A percentile compares a stretch with the other conserved stretches of the same genome.
These are phyloP conservation scores for Elongisporangium prolatum DNA, from an alignment of 352 stramenopile genomes.

Conservation along the genomic window DNA sequence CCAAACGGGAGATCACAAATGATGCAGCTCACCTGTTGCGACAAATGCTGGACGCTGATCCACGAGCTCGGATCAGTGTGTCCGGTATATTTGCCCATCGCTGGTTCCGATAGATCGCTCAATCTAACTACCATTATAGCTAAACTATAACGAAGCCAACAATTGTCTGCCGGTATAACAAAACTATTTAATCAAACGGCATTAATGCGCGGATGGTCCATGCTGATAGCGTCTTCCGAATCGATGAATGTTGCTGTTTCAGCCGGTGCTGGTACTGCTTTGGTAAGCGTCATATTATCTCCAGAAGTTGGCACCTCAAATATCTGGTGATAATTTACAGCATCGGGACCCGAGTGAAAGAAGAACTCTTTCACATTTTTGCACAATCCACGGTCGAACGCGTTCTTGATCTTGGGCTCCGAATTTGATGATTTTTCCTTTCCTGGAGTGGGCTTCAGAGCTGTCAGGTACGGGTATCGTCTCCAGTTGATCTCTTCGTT, in stretches of 20 bases:
- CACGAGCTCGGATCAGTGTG: slow-evolving; percentile 28
- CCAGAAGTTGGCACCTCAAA: slow-evolving; percentile 20
- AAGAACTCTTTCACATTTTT: slow-evolving; percentile 52
- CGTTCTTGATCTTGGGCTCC: slow-evolving; percentile 21
- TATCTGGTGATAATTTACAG: slow-evolving; percentile 36
- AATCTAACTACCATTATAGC: no score
- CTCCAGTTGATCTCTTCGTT: slow-evolving; percentile 86
- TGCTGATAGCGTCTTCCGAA: not conserved
- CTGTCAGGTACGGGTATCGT: slow-evolving; percentile 62
- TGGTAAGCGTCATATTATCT: slow-evolving; percentile 13
- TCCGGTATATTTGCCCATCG: slow-evolving; percentile 19
- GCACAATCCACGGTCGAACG: slow-evolving; percentile 37
- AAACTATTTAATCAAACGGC: slow-evolving; percentile 1
- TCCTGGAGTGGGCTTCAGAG: slow-evolving; percentile 12
- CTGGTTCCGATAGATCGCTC: slow-evolving; percentile 10
- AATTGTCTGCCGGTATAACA: not conserved
- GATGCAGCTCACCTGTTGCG: slow-evolving; percentile 29
- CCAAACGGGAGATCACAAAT: slow-evolving; percentile 17
- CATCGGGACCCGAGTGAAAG: slow-evolving; percentile 19
- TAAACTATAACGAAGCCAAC: not conserved
- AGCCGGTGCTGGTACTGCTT: not conserved
- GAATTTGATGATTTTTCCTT: not conserved
- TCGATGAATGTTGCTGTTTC: not conserved
- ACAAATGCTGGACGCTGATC: slow-evolving; percentile 32
- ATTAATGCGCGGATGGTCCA: not conserved